These are phyloP conservation scores for Fraxinus xanthoxyloides DNA, from an alignment of 305 asterid genomes.

Conservation along the genomic window DNA sequence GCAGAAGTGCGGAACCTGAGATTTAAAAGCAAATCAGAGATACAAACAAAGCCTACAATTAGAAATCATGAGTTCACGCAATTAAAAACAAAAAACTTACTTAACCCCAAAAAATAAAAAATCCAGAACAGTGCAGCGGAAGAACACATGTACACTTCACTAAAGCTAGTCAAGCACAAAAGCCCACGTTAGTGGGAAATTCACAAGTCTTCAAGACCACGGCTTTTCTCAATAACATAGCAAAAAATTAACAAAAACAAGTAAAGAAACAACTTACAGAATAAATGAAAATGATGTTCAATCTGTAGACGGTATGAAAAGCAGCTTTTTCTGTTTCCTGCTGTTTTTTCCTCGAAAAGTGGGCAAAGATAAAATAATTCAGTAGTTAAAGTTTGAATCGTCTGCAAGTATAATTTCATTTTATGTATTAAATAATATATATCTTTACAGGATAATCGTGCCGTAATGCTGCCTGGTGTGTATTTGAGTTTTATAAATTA, in stretches of 20 bases:
- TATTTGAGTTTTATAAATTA: slow-evolving; percentile 19
- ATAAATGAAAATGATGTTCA: slow-evolving; percentile 23
- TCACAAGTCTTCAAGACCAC: slow-evolving; percentile 52
- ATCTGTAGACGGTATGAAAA: slow-evolving; percentile 23
- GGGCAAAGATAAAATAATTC: slow-evolving; percentile 2
- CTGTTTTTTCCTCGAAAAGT: slow-evolving; percentile 20
- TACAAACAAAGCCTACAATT: slow-evolving; percentile 16
- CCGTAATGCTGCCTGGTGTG: background rate
- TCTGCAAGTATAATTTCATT: background rate
- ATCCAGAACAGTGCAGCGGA: background rate
- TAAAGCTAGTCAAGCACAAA: slow-evolving; percentile 55
- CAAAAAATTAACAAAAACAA: slow-evolving; percentile 2
- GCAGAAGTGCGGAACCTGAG: slow-evolving; percentile 20
- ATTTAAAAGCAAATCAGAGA: background rate
- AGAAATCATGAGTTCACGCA: background rate
- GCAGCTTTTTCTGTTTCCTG: slow-evolving; percentile 21
- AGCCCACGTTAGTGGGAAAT: slow-evolving; percentile 38
- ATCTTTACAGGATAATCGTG: slow-evolving; percentile 7
- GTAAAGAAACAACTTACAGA: slow-evolving; percentile 14
- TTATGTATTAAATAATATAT: too few species aligned
- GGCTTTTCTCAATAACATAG: slow-evolving; percentile 32
- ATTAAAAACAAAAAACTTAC: slow-evolving; percentile 10
- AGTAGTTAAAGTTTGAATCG: slow-evolving; percentile 10
- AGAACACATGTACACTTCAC: slow-evolving; percentile 5
- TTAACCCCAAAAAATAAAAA: background rate